phyloP scores from a whole-genome alignment of 2,329 filamentous ascomycete species.

The Cryphonectria carpinicola region DNA sequence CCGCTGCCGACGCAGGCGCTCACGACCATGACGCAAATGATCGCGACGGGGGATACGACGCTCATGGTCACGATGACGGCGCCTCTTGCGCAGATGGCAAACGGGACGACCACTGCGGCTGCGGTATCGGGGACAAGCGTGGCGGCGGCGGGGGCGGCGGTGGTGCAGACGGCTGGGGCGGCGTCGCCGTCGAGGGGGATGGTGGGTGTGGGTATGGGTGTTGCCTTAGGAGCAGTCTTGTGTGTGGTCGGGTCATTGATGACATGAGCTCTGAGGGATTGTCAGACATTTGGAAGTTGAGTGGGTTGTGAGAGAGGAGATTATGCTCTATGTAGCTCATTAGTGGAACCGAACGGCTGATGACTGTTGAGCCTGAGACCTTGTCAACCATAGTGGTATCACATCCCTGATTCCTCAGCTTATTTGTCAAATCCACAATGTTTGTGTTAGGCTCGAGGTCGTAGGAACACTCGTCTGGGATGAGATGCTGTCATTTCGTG shows the following conservation, averaged over 20 bases:
- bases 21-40: conserved; percentile 19
- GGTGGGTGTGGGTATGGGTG: conserved; percentile 13
- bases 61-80: conserved; percentile 22
- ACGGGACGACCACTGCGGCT: background rate
- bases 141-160: background rate
- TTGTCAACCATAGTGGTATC: background rate
- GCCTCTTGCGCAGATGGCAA: background rate
- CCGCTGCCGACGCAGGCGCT: conserved; percentile 18
- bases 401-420: background rate
- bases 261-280: background rate
- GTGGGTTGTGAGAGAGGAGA: background rate
- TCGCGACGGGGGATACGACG: conserved; percentile 4
- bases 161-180: conserved; percentile 16
- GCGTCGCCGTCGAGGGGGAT: background rate
- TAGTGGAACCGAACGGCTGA: background rate
- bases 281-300: background rate
- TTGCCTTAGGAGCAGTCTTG: conserved; percentile 8
- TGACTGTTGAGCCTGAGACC: background rate
- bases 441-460: background rate
- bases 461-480: too few relatives aligned
- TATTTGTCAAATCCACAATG: background rate
- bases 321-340: conserved; percentile 1
- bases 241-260: conserved; percentile 14
- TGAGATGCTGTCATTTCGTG: too few relatives aligned
- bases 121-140: background rate